Evolutionary conservation across 2,329 filamentous ascomycete genomes (phyloP).

Genomic region (Fusarium sp.): DNA sequence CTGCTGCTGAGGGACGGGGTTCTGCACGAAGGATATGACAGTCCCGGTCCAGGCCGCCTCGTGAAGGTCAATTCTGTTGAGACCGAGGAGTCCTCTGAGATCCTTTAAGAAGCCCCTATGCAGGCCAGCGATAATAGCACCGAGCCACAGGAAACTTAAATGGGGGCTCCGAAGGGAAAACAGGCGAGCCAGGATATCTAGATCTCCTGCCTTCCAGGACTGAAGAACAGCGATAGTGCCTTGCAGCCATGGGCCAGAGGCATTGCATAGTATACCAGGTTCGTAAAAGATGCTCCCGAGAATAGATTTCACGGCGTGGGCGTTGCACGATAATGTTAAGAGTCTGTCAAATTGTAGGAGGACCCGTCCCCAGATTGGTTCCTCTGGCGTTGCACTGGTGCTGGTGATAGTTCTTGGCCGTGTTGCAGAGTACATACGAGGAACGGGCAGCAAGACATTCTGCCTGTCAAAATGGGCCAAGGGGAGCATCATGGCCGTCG

Average conservation of each 20-base stretch:
- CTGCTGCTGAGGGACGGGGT: not conserved
- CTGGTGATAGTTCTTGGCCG: not conserved
- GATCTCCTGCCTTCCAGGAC: not conserved
- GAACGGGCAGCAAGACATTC: not conserved
- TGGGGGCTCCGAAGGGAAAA: not conserved
- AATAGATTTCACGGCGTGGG: not conserved
- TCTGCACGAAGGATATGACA: not conserved
- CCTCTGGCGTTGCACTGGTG: not conserved
- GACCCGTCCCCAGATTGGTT: not conserved
- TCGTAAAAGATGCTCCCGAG: slow-evolving; percentile 4
- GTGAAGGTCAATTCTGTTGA: not conserved
- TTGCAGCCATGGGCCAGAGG: slow-evolving; percentile 1
- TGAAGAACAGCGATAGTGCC: not conserved
- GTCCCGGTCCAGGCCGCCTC: slow-evolving; percentile 3
- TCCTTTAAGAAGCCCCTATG: not conserved
- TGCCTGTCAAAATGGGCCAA: not conserved
- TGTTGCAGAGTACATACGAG: not conserved
- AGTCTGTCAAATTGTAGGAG: not conserved
- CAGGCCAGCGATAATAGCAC: slow-evolving; percentile 52
- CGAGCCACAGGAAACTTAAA: slow-evolving; percentile 7
- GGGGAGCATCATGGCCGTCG: not conserved
- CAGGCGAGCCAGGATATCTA: not conserved
- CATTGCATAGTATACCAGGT: not conserved
- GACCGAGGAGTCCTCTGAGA: not conserved
- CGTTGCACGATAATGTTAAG: slow-evolving; percentile 1